phyloP scores from a whole-genome alignment of 164 flowering plant genomes.

The Nymphaea colorata region DNA sequence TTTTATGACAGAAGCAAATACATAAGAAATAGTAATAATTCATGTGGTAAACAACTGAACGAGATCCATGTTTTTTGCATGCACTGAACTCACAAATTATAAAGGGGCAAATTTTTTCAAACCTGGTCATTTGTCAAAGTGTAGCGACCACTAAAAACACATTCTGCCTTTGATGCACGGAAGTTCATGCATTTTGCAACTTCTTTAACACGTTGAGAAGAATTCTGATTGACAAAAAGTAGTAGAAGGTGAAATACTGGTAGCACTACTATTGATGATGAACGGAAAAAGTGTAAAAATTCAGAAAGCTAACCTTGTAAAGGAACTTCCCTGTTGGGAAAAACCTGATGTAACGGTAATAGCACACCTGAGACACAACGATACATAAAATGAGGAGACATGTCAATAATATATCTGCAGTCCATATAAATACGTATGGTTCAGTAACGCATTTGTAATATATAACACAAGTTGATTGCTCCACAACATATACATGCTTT shows the following conservation, averaged over 20 bases:
- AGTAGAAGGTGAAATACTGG: neutral
- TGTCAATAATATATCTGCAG: neutral
- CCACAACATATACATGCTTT: too few species aligned
- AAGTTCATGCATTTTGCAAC: conserved; percentile 64
- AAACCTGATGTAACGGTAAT: conserved; percentile 85
- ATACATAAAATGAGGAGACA: neutral
- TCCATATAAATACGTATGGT: too few species aligned
- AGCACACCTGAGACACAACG: conserved; percentile 65
- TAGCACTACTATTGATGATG: neutral
- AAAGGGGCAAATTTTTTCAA: neutral
- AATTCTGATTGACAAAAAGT: conserved; percentile 40
- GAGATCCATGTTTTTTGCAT: too few species aligned
- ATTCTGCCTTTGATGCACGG: conserved; percentile 55
- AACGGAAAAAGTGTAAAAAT: neutral
- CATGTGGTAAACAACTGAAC: too few species aligned
- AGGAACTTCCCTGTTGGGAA: conserved; percentile 84
- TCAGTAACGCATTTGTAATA: too few species aligned
- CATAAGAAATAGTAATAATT: too few species aligned
- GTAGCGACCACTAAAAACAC: conserved; percentile 65
- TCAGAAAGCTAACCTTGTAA: conserved; percentile 51
- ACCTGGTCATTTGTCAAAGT: conserved; percentile 83
- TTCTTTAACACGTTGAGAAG: conserved; percentile 80
- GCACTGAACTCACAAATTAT: too few species aligned
- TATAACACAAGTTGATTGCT: too few species aligned
- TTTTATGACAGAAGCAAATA: too few species aligned